Conservation (phyloP, 208 protist species). For the Trypanosomatidae sp. region DNA sequence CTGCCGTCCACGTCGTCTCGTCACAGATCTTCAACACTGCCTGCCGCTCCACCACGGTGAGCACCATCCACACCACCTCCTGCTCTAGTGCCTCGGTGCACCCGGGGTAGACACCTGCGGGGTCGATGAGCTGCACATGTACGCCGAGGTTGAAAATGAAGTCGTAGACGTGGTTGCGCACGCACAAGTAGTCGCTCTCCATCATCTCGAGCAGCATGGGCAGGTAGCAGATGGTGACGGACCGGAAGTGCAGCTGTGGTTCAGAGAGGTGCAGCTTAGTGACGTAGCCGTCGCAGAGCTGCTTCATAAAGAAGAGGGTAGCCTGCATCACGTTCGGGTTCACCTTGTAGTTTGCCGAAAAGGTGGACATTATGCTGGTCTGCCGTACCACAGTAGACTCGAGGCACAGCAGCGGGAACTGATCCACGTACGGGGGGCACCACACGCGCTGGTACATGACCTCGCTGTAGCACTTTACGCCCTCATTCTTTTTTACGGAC, state of each 20-base stretch:
- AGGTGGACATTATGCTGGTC: constrained; percentile 58
- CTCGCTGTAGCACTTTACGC: constrained; percentile 22
- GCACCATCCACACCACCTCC: constrained; percentile 79
- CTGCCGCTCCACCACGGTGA: constrained; percentile 63
- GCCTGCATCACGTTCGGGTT: constrained; percentile 65
- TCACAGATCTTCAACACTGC: constrained; percentile 52
- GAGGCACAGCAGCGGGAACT: constrained; percentile 70
- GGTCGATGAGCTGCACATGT: constrained; percentile 88
- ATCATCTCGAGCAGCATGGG: constrained; percentile 79
- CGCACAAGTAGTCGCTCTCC: constrained; percentile 85
- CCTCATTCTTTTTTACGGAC: constrained; percentile 25
- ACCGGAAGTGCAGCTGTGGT: constrained; percentile 68
- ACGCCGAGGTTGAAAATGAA: constrained; percentile 77
- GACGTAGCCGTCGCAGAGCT: constrained; percentile 84
- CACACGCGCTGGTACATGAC: constrained; percentile 32
- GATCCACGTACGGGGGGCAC: constrained; percentile 60
- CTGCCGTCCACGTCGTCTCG: constrained; percentile 70
- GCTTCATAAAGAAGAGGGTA: constrained; percentile 79
- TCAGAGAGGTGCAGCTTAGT: constrained; percentile 73
- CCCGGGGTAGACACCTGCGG: constrained; percentile 52
- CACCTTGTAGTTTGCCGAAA: constrained; percentile 69
- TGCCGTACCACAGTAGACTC: constrained; percentile 66
- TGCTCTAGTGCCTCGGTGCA: constrained; percentile 76
- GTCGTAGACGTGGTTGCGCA: constrained; percentile 89
- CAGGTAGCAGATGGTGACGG: constrained; percentile 79